phyloP scores from a whole-genome alignment of 495 filamentous ascomycete genomes.

The Arthonia radiata region DNA sequence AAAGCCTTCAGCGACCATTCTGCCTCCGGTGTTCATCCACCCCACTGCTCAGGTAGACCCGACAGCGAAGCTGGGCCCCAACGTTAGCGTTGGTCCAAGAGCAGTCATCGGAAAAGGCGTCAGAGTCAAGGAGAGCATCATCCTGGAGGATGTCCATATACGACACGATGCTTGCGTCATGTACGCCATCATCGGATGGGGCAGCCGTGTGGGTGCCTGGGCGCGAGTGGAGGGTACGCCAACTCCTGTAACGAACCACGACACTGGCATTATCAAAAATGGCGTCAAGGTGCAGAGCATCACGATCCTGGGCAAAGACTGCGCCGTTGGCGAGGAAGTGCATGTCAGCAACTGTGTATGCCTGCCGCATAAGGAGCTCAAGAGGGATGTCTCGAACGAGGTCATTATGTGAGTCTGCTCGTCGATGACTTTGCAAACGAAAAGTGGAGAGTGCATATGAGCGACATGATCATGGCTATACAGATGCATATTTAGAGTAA shows the following conservation, averaged over 20 bases:
- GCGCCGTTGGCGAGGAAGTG: constrained; percentile 80
- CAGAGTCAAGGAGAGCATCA: constrained; percentile 85
- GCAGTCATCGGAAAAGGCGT: constrained; percentile 66
- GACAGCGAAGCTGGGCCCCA: constrained; percentile 86
- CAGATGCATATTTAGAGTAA: no score
- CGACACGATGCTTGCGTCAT: constrained; percentile 92
- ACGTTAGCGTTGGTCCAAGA: constrained; percentile 84
- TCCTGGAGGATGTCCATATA: constrained; percentile 85
- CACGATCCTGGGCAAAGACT: constrained; percentile 93
- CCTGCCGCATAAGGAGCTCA: constrained; percentile 94
- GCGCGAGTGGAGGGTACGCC: constrained; percentile 92
- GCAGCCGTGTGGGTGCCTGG: constrained; percentile 88
- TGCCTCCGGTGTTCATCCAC: constrained; percentile 92
- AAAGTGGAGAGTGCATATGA: no score
- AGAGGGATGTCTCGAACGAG: constrained; percentile 83
- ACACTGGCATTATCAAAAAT: constrained; percentile 85
- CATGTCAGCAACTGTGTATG: constrained; percentile 97
- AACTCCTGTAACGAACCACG: constrained; percentile 69
- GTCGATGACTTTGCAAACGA: no score
- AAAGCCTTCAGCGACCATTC: constrained; percentile 63
- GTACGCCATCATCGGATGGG: constrained; percentile 95
- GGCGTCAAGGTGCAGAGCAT: constrained; percentile 98
- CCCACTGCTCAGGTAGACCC: constrained; percentile 82
- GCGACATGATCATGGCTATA: no score
- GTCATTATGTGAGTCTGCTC: constrained; percentile 89